Base-by-base conservation (phyloP, 2,329 filamentous ascomycete species). In the Knoxdaviesia proteae region DNA sequence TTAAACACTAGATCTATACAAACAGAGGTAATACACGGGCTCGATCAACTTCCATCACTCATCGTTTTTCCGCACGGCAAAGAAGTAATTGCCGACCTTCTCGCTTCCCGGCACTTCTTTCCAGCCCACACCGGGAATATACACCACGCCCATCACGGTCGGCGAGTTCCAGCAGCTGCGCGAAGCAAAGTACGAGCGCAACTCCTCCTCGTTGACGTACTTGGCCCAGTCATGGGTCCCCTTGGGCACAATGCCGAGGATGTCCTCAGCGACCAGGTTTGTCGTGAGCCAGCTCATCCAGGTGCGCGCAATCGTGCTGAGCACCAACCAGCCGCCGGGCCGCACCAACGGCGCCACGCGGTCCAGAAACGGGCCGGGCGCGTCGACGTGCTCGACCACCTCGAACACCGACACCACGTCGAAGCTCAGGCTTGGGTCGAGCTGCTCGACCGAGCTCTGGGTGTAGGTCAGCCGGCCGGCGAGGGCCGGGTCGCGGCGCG, bases 141-240 rank as follows among this genome's bases (percentile, higher is more conserved):
- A 98, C 40, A 94, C 68, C 6, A 93, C 84, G 1, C 90, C 90
- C 68, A 82, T 77, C 47, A 79, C 69, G 53, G 63, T 62, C 36
- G 67, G 68, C 50, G 54, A 65, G 56, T 65, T 68, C 78, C 79
- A 88, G 1, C 61, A 66, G 46, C 62, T 58, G 49, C 62, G 63
- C 44, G 57, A 60, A 43, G 62, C 57, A 49, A 78, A 71, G 56
- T 70, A 66, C 1, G 57, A 61, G 50, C 69, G 63, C 53, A 93
- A 58, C 66, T 96, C 88, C 9, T 72, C 65, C 48, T 83, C 81
- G 55, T 94, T 90, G 50, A 98, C 78, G 61, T 96, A 98, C 63
- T 96, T 93, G 48, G 69, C 68, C 90, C 90, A 98, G 58, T 94
- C 86, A 61, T 98, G 90, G 39, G 90, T 98, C 2, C 90, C 90